Evolutionary conservation across 2,329 filamentous ascomycete species (phyloP), one percentile per base, ranked within the genome.

Genomic region (Xylaria sp.): DNA sequence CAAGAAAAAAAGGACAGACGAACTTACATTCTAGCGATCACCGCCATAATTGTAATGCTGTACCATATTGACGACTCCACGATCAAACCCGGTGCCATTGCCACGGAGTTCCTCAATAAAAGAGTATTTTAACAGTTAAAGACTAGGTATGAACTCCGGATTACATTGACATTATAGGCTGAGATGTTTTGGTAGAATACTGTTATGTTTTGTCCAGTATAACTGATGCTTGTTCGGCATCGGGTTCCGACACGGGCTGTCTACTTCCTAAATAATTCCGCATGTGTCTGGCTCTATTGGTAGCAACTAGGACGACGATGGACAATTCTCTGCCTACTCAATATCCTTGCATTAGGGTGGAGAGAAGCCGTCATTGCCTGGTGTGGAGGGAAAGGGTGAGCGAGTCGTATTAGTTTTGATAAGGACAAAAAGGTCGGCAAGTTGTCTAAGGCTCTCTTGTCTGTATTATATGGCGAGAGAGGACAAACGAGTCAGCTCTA

Each of bases 1-100:
- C 27, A 39, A 31, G 44, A 25, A 38, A 50, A 36, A 36, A 70
- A 62, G 39, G 44, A 44, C 22, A 10, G 22, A 36, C 20, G 27
- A 42, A 76, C 78, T 69, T 74, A 84, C 82, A 82, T 77, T 74
- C 82, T 76, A 13, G 75, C 73, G 7, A 76, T 56, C 31, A 82
- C 78, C 39, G 83, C 73, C 36, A 80, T 17, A 71, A 79, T 76
- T 2, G 79, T 79, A 64, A 84, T 55, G 33, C 76, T 75, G 66
- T 82, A 85, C 81, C 82, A 69, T 20, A 66, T 42, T 20, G 55
- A 27, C 11, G 63, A 69, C 47, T 69, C 66, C 31, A 60, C 51
- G 17, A 66, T 25, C 4, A 69, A 61, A 58, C 31, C 13, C 17
- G 82, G 10, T 75, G 79, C 82, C 82, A 84, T 71, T 79, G 79